phyloP scores from a whole-genome alignment of 2,329 filamentous ascomycete genomes.

The Colletotrichum tamarilloi region DNA sequence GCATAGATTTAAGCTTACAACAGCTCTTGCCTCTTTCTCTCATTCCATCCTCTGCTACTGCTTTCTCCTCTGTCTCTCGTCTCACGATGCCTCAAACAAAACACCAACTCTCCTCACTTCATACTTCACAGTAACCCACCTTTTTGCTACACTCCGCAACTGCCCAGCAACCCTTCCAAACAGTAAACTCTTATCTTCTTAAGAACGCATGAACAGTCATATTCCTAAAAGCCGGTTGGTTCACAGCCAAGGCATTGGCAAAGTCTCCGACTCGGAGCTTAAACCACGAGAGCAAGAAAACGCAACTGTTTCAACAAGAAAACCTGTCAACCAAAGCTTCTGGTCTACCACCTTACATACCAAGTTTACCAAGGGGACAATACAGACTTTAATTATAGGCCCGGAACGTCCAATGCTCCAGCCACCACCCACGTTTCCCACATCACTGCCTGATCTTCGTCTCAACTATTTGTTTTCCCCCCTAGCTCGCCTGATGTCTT shows the following conservation, averaged over 20 bases:
- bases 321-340: neutral
- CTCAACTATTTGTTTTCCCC: slow-evolving; percentile 11
- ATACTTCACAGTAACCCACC: too few relatives aligned
- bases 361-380: neutral
- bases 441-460: slow-evolving; percentile 32
- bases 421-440: slow-evolving; percentile 23
- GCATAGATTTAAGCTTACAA: neutral
- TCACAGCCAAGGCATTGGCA: neutral
- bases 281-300: slow-evolving; percentile 1
- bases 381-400: slow-evolving; percentile 9
- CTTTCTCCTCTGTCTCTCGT: neutral
- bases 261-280: slow-evolving; percentile 10
- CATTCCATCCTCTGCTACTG: neutral
- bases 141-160: too few relatives aligned
- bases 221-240: neutral
- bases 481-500: slow-evolving; percentile 26
- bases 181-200: neutral
- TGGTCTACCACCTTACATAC: neutral
- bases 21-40: neutral
- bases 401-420: slow-evolving; percentile 27
- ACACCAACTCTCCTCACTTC: neutral
- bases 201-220: neutral
- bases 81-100: neutral
- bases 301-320: slow-evolving; percentile 19
- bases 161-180: neutral